Percentiles rank a stretch among this genome's conserved stretches.
phyloP scores from a whole-genome alignment of 1,139 yeast species.

The Meyerozyma elateridarum region DNA sequence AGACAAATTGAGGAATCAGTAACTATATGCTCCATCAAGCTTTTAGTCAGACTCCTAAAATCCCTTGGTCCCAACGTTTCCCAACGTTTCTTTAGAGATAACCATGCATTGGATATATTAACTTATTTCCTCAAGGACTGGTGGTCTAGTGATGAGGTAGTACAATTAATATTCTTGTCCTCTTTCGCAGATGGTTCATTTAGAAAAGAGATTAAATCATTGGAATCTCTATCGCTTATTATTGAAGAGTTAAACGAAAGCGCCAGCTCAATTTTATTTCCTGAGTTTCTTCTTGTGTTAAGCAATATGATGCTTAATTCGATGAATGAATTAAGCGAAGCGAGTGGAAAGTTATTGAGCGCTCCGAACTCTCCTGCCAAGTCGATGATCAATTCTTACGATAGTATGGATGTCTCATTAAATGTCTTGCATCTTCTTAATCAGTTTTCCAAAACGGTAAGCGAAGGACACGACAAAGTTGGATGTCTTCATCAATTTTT shows the following conservation, averaged over 20 bases:
- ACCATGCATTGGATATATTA: conserved; percentile 52
- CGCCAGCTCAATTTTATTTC: conserved; percentile 24
- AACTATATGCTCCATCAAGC: conserved; percentile 42
- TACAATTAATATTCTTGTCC: conserved; percentile 32
- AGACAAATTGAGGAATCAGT: conserved; percentile 28
- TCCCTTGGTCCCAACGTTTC: conserved; percentile 45
- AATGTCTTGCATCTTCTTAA: conserved; percentile 35
- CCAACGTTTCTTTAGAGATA: conserved; percentile 45
- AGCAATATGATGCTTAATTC: conserved; percentile 38
- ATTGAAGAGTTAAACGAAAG: conserved; percentile 4
- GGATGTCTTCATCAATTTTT: conserved; percentile 22
- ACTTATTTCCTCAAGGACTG: conserved; percentile 39
- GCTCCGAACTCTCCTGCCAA: conserved; percentile 30
- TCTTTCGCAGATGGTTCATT: conserved; percentile 32
- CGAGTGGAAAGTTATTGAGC: conserved; percentile 35
- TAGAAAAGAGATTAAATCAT: conserved; percentile 4
- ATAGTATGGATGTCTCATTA: conserved; percentile 22
- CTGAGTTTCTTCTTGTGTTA: conserved; percentile 36
- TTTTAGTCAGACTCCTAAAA: conserved; percentile 47
- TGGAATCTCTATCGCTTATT: conserved; percentile 5
- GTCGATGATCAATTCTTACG: conserved; percentile 8
- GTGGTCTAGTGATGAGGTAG: conserved; percentile 41
- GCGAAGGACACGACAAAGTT: conserved; percentile 24
- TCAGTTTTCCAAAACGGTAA: conserved; percentile 28
- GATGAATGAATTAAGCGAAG: conserved; percentile 27